Conservation (phyloP, 768 basidiomycete genomes). For the Psilocybe cyanescens region DNA sequence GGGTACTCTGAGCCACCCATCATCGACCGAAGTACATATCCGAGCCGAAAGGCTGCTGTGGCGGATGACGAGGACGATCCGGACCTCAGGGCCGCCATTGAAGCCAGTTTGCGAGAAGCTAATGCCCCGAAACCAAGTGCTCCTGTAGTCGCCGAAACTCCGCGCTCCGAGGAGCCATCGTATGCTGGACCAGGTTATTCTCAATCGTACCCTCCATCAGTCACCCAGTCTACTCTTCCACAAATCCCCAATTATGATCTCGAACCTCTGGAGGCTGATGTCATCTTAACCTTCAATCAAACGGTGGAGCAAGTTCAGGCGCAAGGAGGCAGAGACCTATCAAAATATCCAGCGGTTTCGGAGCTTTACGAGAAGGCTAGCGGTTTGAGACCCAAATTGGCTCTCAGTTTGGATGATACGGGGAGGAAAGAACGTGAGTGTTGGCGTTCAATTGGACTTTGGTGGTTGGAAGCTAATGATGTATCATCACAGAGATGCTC, state of each 20-base stretch:
- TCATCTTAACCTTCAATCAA: constrained; percentile 89
- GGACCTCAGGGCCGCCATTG: constrained; percentile 91
- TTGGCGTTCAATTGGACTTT: background rate
- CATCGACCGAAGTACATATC: constrained; percentile 55
- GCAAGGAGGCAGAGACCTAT: constrained; percentile 77
- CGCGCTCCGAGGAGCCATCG: constrained; percentile 45
- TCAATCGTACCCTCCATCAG: constrained; percentile 46
- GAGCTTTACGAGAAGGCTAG: constrained; percentile 87
- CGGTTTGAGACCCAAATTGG: constrained; percentile 78
- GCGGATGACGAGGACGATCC: constrained; percentile 82
- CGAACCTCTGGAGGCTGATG: constrained; percentile 79
- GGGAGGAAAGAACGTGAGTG: constrained; percentile 79
- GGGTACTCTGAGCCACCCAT: constrained; percentile 74
- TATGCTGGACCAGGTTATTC: constrained; percentile 43
- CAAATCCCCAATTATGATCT: constrained; percentile 81
- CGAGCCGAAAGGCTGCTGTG: constrained; percentile 29
- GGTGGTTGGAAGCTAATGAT: background rate
- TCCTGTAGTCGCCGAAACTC: constrained; percentile 62
- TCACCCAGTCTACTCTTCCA: constrained; percentile 47
- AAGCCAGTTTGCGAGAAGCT: constrained; percentile 90
- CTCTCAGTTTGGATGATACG: constrained; percentile 82
- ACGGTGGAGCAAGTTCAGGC: constrained; percentile 84
- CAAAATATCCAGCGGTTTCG: constrained; percentile 81
- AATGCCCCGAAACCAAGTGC: constrained; percentile 80
- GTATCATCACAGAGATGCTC: constrained; percentile 64